Evolutionary conservation across 441 rosid genomes (phyloP).

Genomic region (Adansonia madagascariensis): DNA sequence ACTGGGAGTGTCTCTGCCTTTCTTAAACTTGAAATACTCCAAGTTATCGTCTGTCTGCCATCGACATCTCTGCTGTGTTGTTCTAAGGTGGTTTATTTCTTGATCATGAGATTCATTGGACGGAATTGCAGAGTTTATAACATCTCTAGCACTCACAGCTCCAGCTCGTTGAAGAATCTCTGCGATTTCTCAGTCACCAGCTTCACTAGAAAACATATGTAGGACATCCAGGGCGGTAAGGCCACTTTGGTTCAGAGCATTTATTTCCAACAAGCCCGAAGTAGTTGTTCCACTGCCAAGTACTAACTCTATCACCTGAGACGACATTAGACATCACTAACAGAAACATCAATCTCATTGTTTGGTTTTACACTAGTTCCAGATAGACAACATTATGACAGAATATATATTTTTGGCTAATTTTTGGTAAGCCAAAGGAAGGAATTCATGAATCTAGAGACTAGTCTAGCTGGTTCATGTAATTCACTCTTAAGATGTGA

Average conservation of each 20-base stretch:
- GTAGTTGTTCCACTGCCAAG: neutral
- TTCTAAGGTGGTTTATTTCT: neutral
- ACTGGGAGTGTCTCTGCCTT: slow-evolving; percentile 36
- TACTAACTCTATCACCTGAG: slow-evolving; percentile 27
- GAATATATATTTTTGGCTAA: too few species aligned
- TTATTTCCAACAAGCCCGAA: slow-evolving; percentile 5
- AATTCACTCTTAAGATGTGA: too few species aligned
- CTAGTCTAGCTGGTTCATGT: too few species aligned
- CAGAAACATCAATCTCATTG: neutral
- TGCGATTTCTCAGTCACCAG: slow-evolving; percentile 17
- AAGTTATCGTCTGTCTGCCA: neutral
- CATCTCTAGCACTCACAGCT: slow-evolving; percentile 10
- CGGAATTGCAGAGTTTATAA: neutral
- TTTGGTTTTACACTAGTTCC: neutral
- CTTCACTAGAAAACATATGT: slow-evolving; percentile 23
- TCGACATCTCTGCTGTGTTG: neutral
- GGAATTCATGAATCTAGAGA: too few species aligned
- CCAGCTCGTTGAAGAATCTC: slow-evolving; percentile 16
- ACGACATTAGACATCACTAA: neutral
- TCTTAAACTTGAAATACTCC: slow-evolving; percentile 40
- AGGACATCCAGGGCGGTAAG: slow-evolving; percentile 21
- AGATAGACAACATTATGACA: neutral
- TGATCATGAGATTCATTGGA: slow-evolving; percentile 3
- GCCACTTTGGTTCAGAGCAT: slow-evolving; percentile 17
- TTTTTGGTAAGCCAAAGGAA: too few species aligned